These are phyloP conservation scores for Crithidia bombi DNA, from an alignment of 208 protist species.

Conservation along the genomic window DNA sequence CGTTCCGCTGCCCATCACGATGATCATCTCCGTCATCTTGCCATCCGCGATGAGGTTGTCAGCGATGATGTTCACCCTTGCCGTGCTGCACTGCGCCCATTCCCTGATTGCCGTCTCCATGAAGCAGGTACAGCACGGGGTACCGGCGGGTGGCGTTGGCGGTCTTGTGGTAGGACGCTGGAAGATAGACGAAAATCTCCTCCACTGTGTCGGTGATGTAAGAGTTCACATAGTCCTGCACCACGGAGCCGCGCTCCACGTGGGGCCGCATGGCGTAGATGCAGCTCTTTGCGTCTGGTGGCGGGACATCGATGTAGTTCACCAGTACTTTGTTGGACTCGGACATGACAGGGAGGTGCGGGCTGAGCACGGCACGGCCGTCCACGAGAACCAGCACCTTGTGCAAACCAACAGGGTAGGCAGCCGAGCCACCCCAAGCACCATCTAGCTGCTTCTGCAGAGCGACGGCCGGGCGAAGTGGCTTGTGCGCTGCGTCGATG, in stretches of 20 bases:
- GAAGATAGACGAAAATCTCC: slow-evolving; percentile 42
- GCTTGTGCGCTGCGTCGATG: not conserved
- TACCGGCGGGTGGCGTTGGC: slow-evolving; percentile 29
- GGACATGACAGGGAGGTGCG: slow-evolving; percentile 33
- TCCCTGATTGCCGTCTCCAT: slow-evolving; percentile 34
- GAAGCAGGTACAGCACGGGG: slow-evolving; percentile 47
- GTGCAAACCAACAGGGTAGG: slow-evolving; percentile 27
- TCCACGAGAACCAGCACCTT: slow-evolving; percentile 38
- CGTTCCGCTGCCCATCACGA: slow-evolving; percentile 32
- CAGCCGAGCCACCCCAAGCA: slow-evolving; percentile 16
- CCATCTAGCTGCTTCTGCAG: slow-evolving; percentile 13
- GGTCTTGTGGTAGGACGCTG: slow-evolving; percentile 36
- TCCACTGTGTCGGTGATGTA: slow-evolving; percentile 29
- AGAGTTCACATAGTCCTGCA: slow-evolving; percentile 26
- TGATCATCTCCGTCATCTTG: slow-evolving; percentile 27
- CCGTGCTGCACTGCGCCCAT: slow-evolving; percentile 33
- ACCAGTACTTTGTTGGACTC: slow-evolving; percentile 19
- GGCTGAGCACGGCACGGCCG: slow-evolving; percentile 34
- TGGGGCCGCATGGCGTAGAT: slow-evolving; percentile 15
- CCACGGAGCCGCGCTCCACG: slow-evolving; percentile 30
- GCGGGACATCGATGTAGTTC: slow-evolving; percentile 50
- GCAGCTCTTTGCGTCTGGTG: slow-evolving; percentile 1
- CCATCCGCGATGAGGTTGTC: slow-evolving; percentile 44
- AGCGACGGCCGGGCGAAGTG: not conserved
- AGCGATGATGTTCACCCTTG: slow-evolving; percentile 50